Percentiles rank a stretch among this genome's conserved stretches.
Conservation (phyloP, 2,329 filamentous ascomycete species). For the Fusarium pilosicola region DNA sequence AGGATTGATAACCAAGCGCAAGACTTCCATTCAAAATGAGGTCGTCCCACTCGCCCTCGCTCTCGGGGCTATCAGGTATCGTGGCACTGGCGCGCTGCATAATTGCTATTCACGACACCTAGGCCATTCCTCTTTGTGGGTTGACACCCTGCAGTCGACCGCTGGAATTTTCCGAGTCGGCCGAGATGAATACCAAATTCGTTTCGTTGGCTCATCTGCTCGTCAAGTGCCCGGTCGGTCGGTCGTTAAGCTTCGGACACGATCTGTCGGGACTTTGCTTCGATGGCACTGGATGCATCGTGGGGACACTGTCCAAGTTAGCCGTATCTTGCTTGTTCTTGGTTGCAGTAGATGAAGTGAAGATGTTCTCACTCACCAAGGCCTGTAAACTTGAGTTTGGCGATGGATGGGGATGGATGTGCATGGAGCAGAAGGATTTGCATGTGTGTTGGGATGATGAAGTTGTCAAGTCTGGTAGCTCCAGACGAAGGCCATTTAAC, state of each 20-base stretch:
- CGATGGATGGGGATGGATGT: not conserved
- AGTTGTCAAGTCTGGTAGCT: not conserved
- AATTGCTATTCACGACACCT: not conserved
- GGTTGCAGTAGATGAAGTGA: not conserved
- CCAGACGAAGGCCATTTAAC: not conserved
- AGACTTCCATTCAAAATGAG: not conserved
- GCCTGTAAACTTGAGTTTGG: not conserved
- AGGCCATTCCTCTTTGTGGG: not conserved
- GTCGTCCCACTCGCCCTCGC: not conserved
- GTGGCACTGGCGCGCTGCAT: not conserved
- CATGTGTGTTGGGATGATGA: not conserved
- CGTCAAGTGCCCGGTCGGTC: not conserved
- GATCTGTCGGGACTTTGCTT: not conserved
- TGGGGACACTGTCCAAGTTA: not conserved
- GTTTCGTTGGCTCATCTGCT: not conserved
- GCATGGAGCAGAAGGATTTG: not conserved
- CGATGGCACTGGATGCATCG: not conserved
- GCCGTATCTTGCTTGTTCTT: not conserved
- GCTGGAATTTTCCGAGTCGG: not conserved
- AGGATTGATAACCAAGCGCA: not conserved
- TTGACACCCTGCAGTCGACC: not conserved
- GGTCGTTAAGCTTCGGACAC: not conserved
- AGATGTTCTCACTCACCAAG: not conserved
- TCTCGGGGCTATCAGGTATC: not conserved
- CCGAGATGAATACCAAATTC: not conserved